phyloP scores from a whole-genome alignment of 2,329 filamentous ascomycete species.

The Botrytis aclada region DNA sequence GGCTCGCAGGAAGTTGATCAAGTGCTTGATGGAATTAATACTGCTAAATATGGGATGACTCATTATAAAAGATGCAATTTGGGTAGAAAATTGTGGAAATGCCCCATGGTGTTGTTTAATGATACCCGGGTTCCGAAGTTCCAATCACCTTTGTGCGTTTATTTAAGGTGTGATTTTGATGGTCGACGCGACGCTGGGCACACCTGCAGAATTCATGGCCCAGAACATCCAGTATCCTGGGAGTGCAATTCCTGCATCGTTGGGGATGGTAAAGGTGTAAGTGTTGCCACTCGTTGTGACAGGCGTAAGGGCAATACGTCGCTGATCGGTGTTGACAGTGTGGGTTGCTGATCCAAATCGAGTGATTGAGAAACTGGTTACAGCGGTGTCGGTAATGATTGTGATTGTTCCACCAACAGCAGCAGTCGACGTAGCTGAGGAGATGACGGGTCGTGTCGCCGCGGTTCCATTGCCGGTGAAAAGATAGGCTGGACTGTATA shows the following conservation, averaged over 20 bases:
- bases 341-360: constrained; percentile 51
- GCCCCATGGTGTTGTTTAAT: neutral
- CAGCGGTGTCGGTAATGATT: constrained; percentile 35
- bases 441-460: constrained; percentile 45
- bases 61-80: neutral
- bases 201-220: constrained; percentile 45
- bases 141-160: neutral
- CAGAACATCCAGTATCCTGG: constrained; percentile 57
- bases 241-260: constrained; percentile 48
- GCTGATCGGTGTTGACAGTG: constrained; percentile 56
- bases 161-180: neutral
- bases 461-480: constrained; percentile 44
- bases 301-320: constrained; percentile 47
- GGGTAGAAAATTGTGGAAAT: too few relatives aligned
- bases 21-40: neutral
- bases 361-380: constrained; percentile 44
- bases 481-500: constrained; percentile 56
- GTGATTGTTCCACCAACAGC: constrained; percentile 38
- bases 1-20: neutral
- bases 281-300: constrained; percentile 28
- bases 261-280: constrained; percentile 45
- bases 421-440: constrained; percentile 36
- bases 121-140: neutral
- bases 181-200: constrained; percentile 43
- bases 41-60: neutral